These are phyloP conservation scores for Sporothrix brasiliensis DNA, from an alignment of 2,329 filamentous ascomycete species.

Conservation along the genomic window DNA sequence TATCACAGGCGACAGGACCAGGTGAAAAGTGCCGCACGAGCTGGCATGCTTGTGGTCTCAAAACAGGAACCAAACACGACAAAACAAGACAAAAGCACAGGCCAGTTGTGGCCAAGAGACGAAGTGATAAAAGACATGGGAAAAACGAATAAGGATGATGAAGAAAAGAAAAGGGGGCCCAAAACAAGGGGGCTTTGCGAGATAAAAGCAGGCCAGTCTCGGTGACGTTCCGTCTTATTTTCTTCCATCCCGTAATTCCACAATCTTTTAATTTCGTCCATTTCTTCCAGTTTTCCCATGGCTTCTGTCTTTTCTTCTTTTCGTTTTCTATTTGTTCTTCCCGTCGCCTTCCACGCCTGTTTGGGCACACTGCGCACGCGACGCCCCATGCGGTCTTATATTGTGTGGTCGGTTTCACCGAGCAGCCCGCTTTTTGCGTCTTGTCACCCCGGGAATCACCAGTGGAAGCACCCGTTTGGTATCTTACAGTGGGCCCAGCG, in stretches of 20 bases:
- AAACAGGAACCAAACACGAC: conserved; percentile 6
- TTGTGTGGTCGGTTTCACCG: conserved; percentile 24
- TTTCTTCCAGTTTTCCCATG: background rate
- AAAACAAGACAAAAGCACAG: conserved; percentile 22
- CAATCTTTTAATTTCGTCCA: background rate
- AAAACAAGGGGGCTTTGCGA: conserved; percentile 25
- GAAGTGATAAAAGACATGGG: background rate
- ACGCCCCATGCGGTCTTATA: conserved; percentile 25
- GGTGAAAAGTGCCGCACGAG: conserved; percentile 9
- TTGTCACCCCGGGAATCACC: conserved; percentile 19
- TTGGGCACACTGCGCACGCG: conserved; percentile 24
- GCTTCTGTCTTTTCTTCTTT: conserved; percentile 5
- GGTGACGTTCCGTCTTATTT: conserved; percentile 29
- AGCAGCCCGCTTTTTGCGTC: conserved; percentile 13
- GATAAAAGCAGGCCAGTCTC: background rate
- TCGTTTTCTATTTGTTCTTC: conserved; percentile 3
- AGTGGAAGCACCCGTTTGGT: background rate
- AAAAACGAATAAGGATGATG: background rate
- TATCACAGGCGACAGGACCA: background rate
- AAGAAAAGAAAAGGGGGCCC: background rate
- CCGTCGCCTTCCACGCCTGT: background rate
- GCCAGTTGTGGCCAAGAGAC: background rate
- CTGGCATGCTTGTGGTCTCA: conserved; percentile 14
- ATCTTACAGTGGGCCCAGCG: conserved; percentile 17
- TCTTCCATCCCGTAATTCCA: conserved; percentile 27